Evolutionary conservation across 2,329 filamentous ascomycete species (phyloP), one percentile per base, ranked within the genome.

Genomic region (Claviceps monticola): DNA sequence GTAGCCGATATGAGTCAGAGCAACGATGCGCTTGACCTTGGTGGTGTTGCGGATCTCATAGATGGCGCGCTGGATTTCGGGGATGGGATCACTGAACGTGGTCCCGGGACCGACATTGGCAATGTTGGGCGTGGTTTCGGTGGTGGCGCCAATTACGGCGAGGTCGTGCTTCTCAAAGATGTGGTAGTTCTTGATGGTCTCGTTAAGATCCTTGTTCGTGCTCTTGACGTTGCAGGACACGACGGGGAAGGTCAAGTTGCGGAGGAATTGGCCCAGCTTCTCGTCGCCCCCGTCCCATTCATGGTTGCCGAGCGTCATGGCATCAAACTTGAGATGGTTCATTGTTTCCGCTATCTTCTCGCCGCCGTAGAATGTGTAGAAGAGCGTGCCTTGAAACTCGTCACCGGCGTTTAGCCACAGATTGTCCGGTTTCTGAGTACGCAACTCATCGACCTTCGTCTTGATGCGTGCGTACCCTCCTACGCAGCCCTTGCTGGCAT

Each of bases 311-410:
- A 83, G 66, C 0, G 80, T 83, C 80, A 84, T 84, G 58, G 76
- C 79, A 55, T 83, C 78, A 57, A 84, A 83, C n/a, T 74, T 74
- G 48, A 84, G 67, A 61, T 80, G 72, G 56, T 85, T 85, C 54
- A 84, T 66, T 0, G 77, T 80, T 59, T 82, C 75, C 48, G 80
- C 79, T 56, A 84, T 84, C 71, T 84, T 84, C 67, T 83, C 79
- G 23, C 79, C 78, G 16, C 76, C 75, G 59, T 84, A 84, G 63
- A 76, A 83, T 4, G 74, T 74, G 66, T 82, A 84, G 68, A 83
- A 84, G 7, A 84, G 70, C 0, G 82, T 84, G 51, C 82, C 81
- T 58, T 84, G 78, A 61, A 84, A 84, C 61, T 84, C 82, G 57
- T 84, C 82, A n/a, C 82, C 82, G 2, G 76, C 78, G 52, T 84